Evolutionary conservation across 306 rosid species (phyloP), one percentile per base, ranked within the genome.

Genomic region (Trifolium fragiferum): DNA sequence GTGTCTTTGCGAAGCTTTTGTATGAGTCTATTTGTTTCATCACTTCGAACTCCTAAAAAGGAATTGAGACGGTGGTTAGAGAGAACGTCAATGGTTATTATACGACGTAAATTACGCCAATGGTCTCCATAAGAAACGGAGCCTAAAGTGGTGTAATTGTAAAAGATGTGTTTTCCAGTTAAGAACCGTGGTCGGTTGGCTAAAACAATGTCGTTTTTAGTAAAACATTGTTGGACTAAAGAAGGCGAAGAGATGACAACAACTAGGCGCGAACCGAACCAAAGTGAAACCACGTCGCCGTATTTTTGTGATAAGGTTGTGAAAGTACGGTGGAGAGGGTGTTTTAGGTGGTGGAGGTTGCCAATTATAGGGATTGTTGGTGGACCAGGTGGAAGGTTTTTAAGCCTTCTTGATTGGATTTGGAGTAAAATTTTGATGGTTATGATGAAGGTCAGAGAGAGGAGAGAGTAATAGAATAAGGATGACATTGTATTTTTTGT

Each of bases 31-130:
- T 2, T 46, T 0, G 63, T 14, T 50, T 79, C 79, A 40, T 79
- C 83, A 8, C 5, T 73, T 2, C 83, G 75, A 53, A 79, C 41
- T 2, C 12, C 75, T 2, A 46, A 0, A 12, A 79, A 79, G 19
- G 79, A 79, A 58, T 66, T 73, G 23, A 79, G 83, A 10, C 83
- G 83, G 18, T 47, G 41, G 30, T 10, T 57, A 21, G 83, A 79
- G 57, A 73, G 75, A 41, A 79, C 83, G 11, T 79, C 79, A 33
- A 73, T 11, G 44, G 83, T 66, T 51, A 64, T 73, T 14, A 79
- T 79, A 50, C 78, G 78, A 2, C 79, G 78, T 21, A 79, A 70
- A 64, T 79, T 79, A 33, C 75, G 83, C 83, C 83, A 79, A 60
- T 73, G 83, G 25, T 79, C 70, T 1, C 83, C 79, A 6, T 79